Conservation (phyloP, 371 early-diverging fungal species). For the Syncephalastrum monosporum region DNA sequence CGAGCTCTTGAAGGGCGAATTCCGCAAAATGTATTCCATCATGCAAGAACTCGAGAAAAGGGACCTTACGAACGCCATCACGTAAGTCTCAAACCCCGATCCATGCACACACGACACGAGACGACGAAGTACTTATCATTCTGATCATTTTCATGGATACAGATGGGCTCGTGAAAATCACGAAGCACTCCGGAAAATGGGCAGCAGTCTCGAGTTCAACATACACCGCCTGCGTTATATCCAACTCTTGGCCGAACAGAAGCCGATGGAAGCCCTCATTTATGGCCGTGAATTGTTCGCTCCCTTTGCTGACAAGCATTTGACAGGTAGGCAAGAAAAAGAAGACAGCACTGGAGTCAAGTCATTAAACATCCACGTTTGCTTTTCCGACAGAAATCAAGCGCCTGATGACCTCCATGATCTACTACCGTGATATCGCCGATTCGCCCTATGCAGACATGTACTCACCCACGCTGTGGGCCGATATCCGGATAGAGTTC, state of each 20-base stretch:
- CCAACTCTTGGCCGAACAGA: constrained; percentile 54
- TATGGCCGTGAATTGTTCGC: constrained; percentile 76
- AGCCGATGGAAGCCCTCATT: constrained; percentile 60
- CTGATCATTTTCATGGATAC: background rate
- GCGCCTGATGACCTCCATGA: constrained; percentile 56
- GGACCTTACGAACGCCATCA: constrained; percentile 24
- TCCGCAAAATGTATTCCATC: constrained; percentile 40
- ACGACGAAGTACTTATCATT: too few relatives aligned
- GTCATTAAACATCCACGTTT: constrained; percentile 1
- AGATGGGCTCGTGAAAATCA: constrained; percentile 76
- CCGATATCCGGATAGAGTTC: constrained; percentile 71
- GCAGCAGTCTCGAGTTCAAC: constrained; percentile 80
- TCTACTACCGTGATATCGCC: constrained; percentile 11
- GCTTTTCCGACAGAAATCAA: constrained; percentile 64
- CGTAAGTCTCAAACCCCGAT: constrained; percentile 14
- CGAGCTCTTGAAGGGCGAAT: constrained; percentile 33
- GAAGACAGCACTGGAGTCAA: background rate
- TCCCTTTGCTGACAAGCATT: constrained; percentile 61
- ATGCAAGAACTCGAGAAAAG: constrained; percentile 29
- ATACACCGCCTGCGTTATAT: constrained; percentile 79
- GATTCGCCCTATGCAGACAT: constrained; percentile 73
- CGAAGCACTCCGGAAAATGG: constrained; percentile 54
- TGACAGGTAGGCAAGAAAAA: constrained; percentile 51
- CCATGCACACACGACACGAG: too few relatives aligned
- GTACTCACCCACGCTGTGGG: constrained; percentile 51